A percentile compares a stretch with the other conserved stretches of the same genome.
phyloP scores from a whole-genome alignment of 2,329 filamentous ascomycete species.

The Fusarium nurragi region DNA sequence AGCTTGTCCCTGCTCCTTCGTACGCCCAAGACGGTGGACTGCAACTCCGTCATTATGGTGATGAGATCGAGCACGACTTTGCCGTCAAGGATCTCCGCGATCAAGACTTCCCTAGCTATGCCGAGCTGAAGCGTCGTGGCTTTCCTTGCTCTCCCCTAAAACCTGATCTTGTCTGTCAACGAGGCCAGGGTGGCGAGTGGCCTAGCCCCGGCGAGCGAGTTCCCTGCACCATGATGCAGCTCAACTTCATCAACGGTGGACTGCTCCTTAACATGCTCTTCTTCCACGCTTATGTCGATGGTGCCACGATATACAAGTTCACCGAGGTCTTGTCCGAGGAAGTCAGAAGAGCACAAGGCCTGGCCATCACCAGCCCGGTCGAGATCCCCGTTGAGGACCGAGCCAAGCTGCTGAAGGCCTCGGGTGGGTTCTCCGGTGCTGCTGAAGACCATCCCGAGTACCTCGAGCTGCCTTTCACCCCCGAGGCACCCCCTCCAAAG shows the following conservation, averaged over 20 bases:
- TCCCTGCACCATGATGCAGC: constrained; percentile 10
- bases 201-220: constrained; percentile 8
- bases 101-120: constrained; percentile 5
- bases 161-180: constrained; percentile 11
- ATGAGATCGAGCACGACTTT: constrained; percentile 20
- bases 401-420: background rate
- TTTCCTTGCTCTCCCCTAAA: constrained; percentile 7
- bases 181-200: constrained; percentile 15
- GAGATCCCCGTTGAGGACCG: background rate
- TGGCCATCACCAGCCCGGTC: background rate
- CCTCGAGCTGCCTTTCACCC: constrained; percentile 10
- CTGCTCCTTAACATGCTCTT: constrained; percentile 11
- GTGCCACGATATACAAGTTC: constrained; percentile 8
- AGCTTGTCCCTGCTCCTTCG: background rate
- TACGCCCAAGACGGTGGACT: constrained; percentile 2
- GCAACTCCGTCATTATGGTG: constrained; percentile 12
- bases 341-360: constrained; percentile 6
- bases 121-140: background rate
- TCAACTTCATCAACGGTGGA: constrained; percentile 6
- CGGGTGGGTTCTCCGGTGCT: constrained; percentile 1
- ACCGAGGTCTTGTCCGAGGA: constrained; percentile 13
- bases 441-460: constrained; percentile 11
- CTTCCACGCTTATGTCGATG: background rate
- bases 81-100: constrained; percentile 11
- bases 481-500: constrained; percentile 4